phyloP scores from a whole-genome alignment of 805 yeast species.

The Zygoascus ofunaensis region DNA sequence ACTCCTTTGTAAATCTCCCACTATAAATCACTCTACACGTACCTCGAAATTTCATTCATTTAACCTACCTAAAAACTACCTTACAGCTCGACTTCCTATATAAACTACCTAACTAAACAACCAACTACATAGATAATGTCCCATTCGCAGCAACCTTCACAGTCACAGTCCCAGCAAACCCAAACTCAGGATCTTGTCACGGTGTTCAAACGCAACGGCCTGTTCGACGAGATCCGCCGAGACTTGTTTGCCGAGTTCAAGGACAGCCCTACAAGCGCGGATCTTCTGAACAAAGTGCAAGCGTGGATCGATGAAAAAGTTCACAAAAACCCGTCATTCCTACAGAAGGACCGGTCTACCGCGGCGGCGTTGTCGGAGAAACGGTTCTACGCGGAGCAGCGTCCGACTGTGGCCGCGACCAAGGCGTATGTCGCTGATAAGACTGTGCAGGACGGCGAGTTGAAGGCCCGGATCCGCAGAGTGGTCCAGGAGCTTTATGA shows the following conservation, averaged over 20 bases:
- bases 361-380: constrained; percentile 22
- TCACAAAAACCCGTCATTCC: constrained; percentile 16
- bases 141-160: too few relatives aligned
- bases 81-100: too few relatives aligned
- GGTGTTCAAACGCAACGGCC: constrained; percentile 18
- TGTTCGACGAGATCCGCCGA: constrained; percentile 19
- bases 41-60: too few relatives aligned
- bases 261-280: constrained; percentile 7
- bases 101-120: too few relatives aligned
- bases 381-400: constrained; percentile 5
- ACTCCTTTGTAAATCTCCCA: too few relatives aligned
- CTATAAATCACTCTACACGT: too few relatives aligned
- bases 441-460: neutral
- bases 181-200: constrained; percentile 7
- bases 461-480: neutral
- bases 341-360: constrained; percentile 18
- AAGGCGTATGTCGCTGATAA: neutral
- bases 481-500: neutral
- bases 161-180: too few relatives aligned
- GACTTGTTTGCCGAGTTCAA: constrained; percentile 14
- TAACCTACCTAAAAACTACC: too few relatives aligned
- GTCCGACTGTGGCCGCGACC: neutral
- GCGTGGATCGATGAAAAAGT: constrained; percentile 19
- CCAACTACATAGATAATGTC: too few relatives aligned
- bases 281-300: constrained; percentile 13